phyloP scores from a whole-genome alignment of 352 stramenopile genomes.

The Thraustotheca clavata region DNA sequence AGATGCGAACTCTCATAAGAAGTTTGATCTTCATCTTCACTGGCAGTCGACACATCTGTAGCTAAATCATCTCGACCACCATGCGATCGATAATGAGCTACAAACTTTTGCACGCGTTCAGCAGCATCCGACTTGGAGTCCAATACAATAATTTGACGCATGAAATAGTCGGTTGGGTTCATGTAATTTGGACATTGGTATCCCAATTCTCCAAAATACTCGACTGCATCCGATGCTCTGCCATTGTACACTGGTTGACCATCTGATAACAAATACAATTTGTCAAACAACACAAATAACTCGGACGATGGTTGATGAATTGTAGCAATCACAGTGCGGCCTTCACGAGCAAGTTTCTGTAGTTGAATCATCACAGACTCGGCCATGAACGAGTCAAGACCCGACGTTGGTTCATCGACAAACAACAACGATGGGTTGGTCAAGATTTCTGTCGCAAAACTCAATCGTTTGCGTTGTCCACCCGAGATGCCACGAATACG shows the following conservation, averaged over 20 bases:
- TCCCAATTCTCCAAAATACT: conserved; percentile 25
- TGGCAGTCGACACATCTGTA: background rate
- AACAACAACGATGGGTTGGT: conserved; percentile 59
- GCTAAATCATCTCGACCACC: background rate
- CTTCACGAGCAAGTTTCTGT: conserved; percentile 45
- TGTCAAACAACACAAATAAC: conserved; percentile 32
- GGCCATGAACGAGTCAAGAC: conserved; percentile 33
- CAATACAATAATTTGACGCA: conserved; percentile 30
- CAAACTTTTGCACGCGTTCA: conserved; percentile 49
- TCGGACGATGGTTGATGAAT: conserved; percentile 70
- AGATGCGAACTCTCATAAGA: conserved; percentile 10
- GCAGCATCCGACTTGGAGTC: conserved; percentile 33
- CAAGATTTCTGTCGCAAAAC: conserved; percentile 64
- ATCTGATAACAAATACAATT: conserved; percentile 29
- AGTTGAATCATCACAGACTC: conserved; percentile 30
- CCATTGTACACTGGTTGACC: conserved; percentile 29
- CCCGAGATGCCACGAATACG: conserved; percentile 42
- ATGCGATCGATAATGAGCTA: conserved; percentile 11
- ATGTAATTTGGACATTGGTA: conserved; percentile 29
- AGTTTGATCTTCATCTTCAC: background rate
- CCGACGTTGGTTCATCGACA: conserved; percentile 62
- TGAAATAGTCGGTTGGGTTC: conserved; percentile 34
- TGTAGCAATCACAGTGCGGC: conserved; percentile 70
- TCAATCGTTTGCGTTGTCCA: conserved; percentile 63
- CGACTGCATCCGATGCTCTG: conserved; percentile 26